Percentiles rank a stretch among this genome's conserved stretches.
These are phyloP conservation scores for Hirsutella thompsonii DNA, from an alignment of 2,329 filamentous ascomycete species.

Conservation along the genomic window DNA sequence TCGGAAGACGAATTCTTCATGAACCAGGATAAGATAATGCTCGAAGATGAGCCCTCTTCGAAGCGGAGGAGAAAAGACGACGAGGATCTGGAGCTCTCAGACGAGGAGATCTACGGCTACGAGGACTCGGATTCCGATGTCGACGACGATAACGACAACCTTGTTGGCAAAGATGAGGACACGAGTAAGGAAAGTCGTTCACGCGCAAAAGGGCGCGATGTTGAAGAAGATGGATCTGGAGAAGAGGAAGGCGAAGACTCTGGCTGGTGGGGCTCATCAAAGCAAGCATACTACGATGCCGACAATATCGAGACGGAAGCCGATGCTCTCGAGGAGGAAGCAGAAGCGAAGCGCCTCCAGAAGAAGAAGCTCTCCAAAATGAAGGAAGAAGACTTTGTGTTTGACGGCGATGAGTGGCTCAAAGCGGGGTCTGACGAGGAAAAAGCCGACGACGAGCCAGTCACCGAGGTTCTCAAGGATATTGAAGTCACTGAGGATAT, in stretches of 20 bases:
- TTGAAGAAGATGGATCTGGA: constrained; percentile 35
- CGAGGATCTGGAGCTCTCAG: constrained; percentile 51
- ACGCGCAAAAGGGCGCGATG: constrained; percentile 18
- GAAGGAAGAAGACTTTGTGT: constrained; percentile 84
- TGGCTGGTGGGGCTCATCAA: constrained; percentile 77
- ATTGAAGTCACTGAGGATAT: constrained; percentile 72
- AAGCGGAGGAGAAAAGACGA: constrained; percentile 68
- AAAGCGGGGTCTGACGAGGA: constrained; percentile 38
- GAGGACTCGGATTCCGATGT: constrained; percentile 30
- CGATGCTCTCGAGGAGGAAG: constrained; percentile 78
- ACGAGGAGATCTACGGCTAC: constrained; percentile 46
- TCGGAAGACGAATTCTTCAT: constrained; percentile 91
- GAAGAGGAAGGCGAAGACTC: constrained; percentile 42
- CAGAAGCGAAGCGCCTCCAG: constrained; percentile 76
- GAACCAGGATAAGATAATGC: constrained; percentile 70
- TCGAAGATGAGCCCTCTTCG: constrained; percentile 67
- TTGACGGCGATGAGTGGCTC: constrained; percentile 81
- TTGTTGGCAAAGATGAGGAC: background rate
- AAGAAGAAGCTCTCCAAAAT: constrained; percentile 84
- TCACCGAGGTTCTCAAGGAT: constrained; percentile 79
- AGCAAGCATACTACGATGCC: constrained; percentile 85
- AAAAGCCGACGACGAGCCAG: constrained; percentile 40
- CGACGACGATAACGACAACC: constrained; percentile 33
- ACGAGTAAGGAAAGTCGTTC: constrained; percentile 5
- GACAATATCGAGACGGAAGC: constrained; percentile 56